Conservation (phyloP, 2,329 filamentous ascomycete genomes). For the Botrytis galanthina region DNA sequence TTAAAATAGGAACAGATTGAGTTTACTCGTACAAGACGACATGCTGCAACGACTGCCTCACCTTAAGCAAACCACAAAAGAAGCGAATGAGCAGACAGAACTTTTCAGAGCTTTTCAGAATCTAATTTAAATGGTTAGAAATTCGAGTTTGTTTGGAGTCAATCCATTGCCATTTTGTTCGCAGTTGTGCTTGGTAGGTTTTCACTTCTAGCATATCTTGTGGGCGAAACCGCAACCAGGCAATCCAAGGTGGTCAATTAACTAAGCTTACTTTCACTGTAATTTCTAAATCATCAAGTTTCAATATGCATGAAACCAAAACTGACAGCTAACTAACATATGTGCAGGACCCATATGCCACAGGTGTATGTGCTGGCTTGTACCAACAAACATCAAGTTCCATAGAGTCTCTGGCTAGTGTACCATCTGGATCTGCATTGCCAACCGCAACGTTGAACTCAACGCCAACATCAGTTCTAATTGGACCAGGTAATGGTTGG, state of each 20-base stretch:
- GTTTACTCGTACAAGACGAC: neutral
- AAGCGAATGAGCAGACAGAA: neutral
- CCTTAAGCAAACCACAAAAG: neutral
- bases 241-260: neutral
- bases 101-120: neutral
- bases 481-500: neutral
- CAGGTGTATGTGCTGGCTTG: neutral
- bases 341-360: neutral
- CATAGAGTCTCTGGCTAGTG: neutral
- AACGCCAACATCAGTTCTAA: neutral
- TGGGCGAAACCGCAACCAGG: neutral
- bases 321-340: neutral
- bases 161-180: neutral
- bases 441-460: neutral
- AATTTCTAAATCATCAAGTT: neutral
- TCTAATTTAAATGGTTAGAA: neutral
- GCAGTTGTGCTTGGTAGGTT: neutral
- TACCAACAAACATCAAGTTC: neutral
- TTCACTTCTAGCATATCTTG: neutral
- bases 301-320: neutral
- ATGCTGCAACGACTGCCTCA: neutral
- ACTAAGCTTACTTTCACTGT: neutral
- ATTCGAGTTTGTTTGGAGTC: neutral
- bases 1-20: neutral
- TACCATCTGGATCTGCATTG: neutral